Conservation (phyloP, 306 rosid genomes). For the Begonia fuchsioides region DNA sequence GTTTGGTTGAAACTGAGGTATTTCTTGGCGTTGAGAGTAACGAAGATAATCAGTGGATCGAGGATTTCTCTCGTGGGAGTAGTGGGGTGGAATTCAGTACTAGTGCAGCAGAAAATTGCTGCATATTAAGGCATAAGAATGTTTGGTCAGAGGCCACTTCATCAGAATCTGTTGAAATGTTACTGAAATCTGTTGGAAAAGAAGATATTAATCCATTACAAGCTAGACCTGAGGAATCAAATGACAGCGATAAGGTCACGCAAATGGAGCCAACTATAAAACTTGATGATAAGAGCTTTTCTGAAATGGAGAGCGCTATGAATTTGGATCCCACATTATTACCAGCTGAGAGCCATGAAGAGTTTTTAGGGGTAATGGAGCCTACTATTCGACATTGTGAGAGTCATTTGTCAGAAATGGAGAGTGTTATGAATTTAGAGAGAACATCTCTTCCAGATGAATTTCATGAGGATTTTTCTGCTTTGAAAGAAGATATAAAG, state of each 20-base stretch:
- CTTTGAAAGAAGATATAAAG: conserved; percentile 19
- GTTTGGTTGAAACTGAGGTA: conserved; percentile 72
- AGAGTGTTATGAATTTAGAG: conserved; percentile 13
- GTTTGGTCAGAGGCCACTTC: conserved; percentile 99
- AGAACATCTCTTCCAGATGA: conserved; percentile 19
- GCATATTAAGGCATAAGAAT: conserved; percentile 76
- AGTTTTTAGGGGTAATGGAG: too few species aligned
- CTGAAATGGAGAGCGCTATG: not conserved
- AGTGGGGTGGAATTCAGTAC: conserved; percentile 80
- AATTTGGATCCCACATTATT: too few species aligned
- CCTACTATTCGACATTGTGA: too few species aligned
- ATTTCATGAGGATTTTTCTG: conserved; percentile 24
- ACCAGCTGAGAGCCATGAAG: too few species aligned
- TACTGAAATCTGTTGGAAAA: conserved; percentile 94
- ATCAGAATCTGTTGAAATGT: conserved; percentile 96
- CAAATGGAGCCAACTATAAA: conserved; percentile 64
- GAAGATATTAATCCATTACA: conserved; percentile 58
- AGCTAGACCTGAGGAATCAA: conserved; percentile 40
- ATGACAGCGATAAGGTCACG: conserved; percentile 61
- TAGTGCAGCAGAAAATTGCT: conserved; percentile 54
- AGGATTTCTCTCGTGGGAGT: conserved; percentile 74
- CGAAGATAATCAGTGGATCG: conserved; percentile 71
- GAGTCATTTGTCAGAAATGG: conserved; percentile 1
- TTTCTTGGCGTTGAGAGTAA: conserved; percentile 45
- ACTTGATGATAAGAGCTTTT: conserved; percentile 3